Percentiles rank a stretch among this genome's conserved stretches.
Evolutionary conservation across 352 stramenopile genomes (phyloP).

Genomic region (Thraustochytrium striatum): DNA sequence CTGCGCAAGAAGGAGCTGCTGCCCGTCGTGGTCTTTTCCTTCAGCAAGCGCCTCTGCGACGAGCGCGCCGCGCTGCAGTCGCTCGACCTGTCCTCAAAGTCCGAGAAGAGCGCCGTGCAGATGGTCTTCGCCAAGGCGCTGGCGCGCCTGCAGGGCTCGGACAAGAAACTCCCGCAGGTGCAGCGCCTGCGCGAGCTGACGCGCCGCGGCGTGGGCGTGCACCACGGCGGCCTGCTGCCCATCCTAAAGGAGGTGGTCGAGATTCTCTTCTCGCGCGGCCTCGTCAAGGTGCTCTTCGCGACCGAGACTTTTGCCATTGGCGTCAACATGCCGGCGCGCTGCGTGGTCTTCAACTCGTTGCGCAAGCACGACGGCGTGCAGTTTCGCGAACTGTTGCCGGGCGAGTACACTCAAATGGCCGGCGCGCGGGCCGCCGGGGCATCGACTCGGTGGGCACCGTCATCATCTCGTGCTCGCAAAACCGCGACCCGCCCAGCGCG

Average conservation of each 20-base stretch:
- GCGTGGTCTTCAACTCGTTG: constrained; percentile 93
- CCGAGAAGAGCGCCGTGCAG: constrained; percentile 60
- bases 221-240: constrained; percentile 92
- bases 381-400: constrained; percentile 77
- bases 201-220: constrained; percentile 89
- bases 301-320: constrained; percentile 99
- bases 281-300: constrained; percentile 96
- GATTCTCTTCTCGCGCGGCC: constrained; percentile 91
- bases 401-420: constrained; percentile 94
- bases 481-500: constrained; percentile 39
- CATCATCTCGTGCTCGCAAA: constrained; percentile 63
- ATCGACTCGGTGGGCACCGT: constrained; percentile 93
- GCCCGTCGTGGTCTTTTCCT: constrained; percentile 88
- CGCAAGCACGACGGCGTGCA: constrained; percentile 93
- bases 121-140: constrained; percentile 57
- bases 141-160: constrained; percentile 65
- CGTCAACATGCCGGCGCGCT: constrained; percentile 97
- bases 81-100: constrained; percentile 66
- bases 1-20: constrained; percentile 84
- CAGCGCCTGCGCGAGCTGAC: constrained; percentile 81
- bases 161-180: constrained; percentile 67
- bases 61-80: constrained; percentile 68
- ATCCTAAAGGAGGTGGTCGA: constrained; percentile 99
- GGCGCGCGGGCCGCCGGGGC: constrained; percentile 92
- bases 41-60: constrained; percentile 86